Evolutionary conservation across 1,139 yeast species (phyloP).

Genomic region (Scheffersomyces lignicola): DNA sequence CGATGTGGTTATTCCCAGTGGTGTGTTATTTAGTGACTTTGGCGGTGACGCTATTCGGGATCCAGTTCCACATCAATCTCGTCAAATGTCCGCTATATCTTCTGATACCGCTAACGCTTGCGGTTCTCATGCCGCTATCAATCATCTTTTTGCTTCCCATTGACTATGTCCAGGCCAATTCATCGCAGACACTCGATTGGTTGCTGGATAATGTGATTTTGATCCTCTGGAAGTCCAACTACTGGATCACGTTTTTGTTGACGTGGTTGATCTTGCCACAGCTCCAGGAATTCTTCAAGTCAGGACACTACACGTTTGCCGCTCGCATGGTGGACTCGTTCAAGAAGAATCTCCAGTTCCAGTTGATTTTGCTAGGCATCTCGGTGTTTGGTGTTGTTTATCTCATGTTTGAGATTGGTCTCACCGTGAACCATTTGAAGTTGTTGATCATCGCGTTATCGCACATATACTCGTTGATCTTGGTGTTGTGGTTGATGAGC

Average conservation of each 20-base stretch:
- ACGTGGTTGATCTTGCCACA: constrained; percentile 77
- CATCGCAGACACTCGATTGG: constrained; percentile 18
- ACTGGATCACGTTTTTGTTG: constrained; percentile 76
- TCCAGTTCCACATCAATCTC: constrained; percentile 38
- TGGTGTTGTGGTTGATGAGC: constrained; percentile 84
- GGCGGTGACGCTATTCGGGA: constrained; percentile 32
- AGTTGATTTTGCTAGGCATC: constrained; percentile 53
- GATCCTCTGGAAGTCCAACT: constrained; percentile 67
- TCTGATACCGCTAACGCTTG: constrained; percentile 34
- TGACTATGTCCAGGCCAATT: constrained; percentile 36
- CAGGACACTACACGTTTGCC: constrained; percentile 59
- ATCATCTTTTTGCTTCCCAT: constrained; percentile 41
- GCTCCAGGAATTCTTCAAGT: constrained; percentile 68
- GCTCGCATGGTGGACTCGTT: constrained; percentile 57
- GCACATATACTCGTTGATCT: constrained; percentile 73
- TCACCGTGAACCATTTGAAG: constrained; percentile 58
- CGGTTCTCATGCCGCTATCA: constrained; percentile 46
- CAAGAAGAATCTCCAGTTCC: constrained; percentile 58
- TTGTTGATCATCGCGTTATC: constrained; percentile 73
- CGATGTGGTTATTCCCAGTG: constrained; percentile 32
- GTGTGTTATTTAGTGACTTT: constrained; percentile 30
- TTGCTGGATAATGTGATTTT: constrained; percentile 48
- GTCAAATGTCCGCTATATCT: constrained; percentile 35
- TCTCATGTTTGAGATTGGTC: constrained; percentile 60
- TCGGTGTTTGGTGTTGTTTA: constrained; percentile 60